A percentile compares a stretch with the other conserved stretches of the same genome.
Evolutionary conservation across 805 yeast species (phyloP).

Genomic region (Candida sanyiensis): DNA sequence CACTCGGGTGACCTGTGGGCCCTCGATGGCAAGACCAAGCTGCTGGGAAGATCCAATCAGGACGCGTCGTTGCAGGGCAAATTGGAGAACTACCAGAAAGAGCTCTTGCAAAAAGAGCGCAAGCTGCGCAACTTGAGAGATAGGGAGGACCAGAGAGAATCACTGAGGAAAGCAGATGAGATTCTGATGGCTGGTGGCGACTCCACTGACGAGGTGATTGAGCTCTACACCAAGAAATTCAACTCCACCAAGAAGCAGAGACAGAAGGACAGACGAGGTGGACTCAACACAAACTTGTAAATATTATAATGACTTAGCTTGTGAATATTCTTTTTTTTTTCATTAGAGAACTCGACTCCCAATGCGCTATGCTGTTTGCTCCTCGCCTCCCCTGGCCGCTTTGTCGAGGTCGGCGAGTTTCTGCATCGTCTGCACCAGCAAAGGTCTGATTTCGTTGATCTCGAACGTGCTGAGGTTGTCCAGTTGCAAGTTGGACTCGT

Average conservation of each 20-base stretch:
- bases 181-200: constrained; percentile 10
- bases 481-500: constrained; percentile 76
- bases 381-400: constrained; percentile 17
- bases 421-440: constrained; percentile 75
- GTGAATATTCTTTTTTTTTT: neutral
- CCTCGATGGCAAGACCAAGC: constrained; percentile 51
- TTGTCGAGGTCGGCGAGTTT: constrained; percentile 56
- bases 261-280: constrained; percentile 22
- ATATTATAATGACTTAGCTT: neutral
- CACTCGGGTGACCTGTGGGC: constrained; percentile 88
- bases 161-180: constrained; percentile 12
- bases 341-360: too few relatives aligned
- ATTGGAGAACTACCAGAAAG: constrained; percentile 30
- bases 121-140: constrained; percentile 15
- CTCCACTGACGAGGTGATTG: constrained; percentile 21
- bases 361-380: too few relatives aligned
- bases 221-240: constrained; percentile 22
- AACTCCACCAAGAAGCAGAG: constrained; percentile 23
- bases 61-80: constrained; percentile 26
- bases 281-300: constrained; percentile 7
- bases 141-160: constrained; percentile 15
- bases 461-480: constrained; percentile 81
- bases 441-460: constrained; percentile 83
- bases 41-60: constrained; percentile 32
- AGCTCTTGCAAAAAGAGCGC: constrained; percentile 20